Conservation (phyloP, 495 filamentous ascomycete genomes). For the Bryoglossum gracile region DNA sequence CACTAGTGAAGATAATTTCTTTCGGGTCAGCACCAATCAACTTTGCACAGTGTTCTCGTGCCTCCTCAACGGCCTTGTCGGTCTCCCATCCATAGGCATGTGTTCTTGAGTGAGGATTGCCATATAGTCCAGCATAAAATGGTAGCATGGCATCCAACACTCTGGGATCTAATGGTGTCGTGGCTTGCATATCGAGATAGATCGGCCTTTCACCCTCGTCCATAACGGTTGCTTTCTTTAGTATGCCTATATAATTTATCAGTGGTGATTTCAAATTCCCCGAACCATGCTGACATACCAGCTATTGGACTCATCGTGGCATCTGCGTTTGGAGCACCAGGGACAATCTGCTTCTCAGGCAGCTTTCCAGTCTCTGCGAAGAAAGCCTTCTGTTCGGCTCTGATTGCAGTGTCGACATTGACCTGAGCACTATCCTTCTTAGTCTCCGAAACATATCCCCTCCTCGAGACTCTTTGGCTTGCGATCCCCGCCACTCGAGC, state of each 20-base stretch:
- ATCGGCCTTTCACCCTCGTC: conserved; percentile 91
- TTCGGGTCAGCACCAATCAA: conserved; percentile 93
- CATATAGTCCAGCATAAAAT: conserved; percentile 86
- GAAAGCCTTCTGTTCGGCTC: conserved; percentile 75
- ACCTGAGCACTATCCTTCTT: conserved; percentile 75
- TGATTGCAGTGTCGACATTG: conserved; percentile 72
- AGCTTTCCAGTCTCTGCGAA: conserved; percentile 60
- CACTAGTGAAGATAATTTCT: conserved; percentile 97
- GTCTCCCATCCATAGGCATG: conserved; percentile 99
- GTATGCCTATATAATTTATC: conserved; percentile 46
- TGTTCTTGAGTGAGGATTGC: conserved; percentile 94
- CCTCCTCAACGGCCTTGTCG: conserved; percentile 84
- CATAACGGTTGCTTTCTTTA: conserved; percentile 90
- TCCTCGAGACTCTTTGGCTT: conserved; percentile 28
- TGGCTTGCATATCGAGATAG: conserved; percentile 98
- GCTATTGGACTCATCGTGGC: conserved; percentile 73
- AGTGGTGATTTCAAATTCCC: conserved; percentile 11
- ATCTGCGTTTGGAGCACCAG: conserved; percentile 52
- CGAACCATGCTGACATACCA: conserved; percentile 34
- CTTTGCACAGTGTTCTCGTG: conserved; percentile 72
- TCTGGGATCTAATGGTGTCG: conserved; percentile 89
- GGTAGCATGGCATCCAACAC: conserved; percentile 97
- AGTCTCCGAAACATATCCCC: conserved; percentile 79
- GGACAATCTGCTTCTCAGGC: conserved; percentile 53
- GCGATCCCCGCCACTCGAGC: conserved; percentile 34